Conservation (phyloP, 768 basidiomycete genomes). For the Russula dissimulans region DNA sequence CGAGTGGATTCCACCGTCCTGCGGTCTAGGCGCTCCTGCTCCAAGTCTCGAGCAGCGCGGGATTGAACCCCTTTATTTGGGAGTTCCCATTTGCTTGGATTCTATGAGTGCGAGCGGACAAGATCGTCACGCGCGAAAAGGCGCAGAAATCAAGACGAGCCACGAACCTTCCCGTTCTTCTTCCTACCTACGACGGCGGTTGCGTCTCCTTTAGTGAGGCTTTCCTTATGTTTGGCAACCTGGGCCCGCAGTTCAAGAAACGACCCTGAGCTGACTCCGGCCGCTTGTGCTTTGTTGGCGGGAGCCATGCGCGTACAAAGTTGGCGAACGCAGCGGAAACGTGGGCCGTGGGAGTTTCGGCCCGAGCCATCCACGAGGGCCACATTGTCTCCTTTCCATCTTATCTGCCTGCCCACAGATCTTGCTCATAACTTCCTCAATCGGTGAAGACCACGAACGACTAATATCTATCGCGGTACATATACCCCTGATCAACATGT, state of each 20-base stretch:
- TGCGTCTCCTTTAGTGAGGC: constrained; percentile 50
- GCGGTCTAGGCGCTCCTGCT: constrained; percentile 58
- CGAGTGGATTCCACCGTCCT: constrained; percentile 66
- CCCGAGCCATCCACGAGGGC: not conserved
- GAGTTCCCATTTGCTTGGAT: constrained; percentile 67
- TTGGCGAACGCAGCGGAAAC: not conserved
- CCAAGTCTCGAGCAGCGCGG: constrained; percentile 58
- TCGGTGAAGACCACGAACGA: not conserved
- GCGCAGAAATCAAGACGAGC: constrained; percentile 1
- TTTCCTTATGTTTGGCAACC: constrained; percentile 44
- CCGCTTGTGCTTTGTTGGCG: constrained; percentile 52
- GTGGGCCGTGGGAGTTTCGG: not conserved
- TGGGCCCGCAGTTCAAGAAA: constrained; percentile 75
- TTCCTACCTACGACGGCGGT: constrained; percentile 50
- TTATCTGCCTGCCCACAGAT: not conserved
- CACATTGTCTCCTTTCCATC: not conserved
- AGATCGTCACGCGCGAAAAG: not conserved
- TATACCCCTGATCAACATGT: constrained; percentile 4
- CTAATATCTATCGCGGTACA: not conserved
- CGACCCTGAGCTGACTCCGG: constrained; percentile 62
- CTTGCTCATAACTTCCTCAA: not conserved
- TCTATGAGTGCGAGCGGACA: constrained; percentile 33
- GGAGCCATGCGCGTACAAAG: constrained; percentile 34
- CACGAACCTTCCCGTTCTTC: constrained; percentile 57
- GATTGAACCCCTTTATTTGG: constrained; percentile 65